Conservation (phyloP, 352 stramenopile species). For the Globisporangium paddicum region DNA sequence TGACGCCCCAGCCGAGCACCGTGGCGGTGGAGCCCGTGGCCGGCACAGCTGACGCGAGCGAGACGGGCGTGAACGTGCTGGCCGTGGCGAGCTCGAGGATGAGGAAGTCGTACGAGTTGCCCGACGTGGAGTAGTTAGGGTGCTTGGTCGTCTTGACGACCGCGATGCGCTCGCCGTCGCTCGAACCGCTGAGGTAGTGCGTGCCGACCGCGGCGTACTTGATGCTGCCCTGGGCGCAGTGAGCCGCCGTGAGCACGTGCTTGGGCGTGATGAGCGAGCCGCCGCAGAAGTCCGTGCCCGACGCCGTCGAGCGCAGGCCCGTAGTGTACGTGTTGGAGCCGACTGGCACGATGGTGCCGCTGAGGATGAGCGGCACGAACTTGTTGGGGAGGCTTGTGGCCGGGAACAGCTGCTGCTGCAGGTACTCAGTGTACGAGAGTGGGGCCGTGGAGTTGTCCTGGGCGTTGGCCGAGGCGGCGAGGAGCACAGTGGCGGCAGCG, state of each 20-base stretch:
- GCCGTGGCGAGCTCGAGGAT: constrained; percentile 45
- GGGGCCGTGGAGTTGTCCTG: too few species aligned
- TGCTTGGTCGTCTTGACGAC: constrained; percentile 43
- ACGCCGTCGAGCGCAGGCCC: constrained; percentile 29
- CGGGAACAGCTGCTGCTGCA: too few species aligned
- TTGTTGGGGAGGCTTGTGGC: constrained; percentile 4
- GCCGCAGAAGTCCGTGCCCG: constrained; percentile 41
- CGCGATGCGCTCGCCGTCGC: constrained; percentile 41
- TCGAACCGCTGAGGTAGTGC: constrained; percentile 37
- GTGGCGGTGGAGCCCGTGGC: constrained; percentile 24
- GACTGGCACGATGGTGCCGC: constrained; percentile 29
- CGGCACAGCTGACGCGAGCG: constrained; percentile 24
- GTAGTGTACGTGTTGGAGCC: constrained; percentile 49
- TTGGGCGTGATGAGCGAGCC: constrained; percentile 60
- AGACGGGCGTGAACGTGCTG: constrained; percentile 34
- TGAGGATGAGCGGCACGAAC: constrained; percentile 36
- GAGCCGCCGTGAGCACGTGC: constrained; percentile 53
- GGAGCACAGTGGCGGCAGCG: too few species aligned
- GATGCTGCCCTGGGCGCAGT: constrained; percentile 35
- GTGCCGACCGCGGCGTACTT: constrained; percentile 48
- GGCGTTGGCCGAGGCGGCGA: too few species aligned
- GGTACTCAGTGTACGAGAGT: too few species aligned
- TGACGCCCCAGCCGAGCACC: constrained; percentile 24
- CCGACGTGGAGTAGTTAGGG: constrained; percentile 34
- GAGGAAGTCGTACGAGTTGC: constrained; percentile 50